phyloP scores from a whole-genome alignment of 495 filamentous ascomycete genomes.

The Hyaloscypha variabilis region DNA sequence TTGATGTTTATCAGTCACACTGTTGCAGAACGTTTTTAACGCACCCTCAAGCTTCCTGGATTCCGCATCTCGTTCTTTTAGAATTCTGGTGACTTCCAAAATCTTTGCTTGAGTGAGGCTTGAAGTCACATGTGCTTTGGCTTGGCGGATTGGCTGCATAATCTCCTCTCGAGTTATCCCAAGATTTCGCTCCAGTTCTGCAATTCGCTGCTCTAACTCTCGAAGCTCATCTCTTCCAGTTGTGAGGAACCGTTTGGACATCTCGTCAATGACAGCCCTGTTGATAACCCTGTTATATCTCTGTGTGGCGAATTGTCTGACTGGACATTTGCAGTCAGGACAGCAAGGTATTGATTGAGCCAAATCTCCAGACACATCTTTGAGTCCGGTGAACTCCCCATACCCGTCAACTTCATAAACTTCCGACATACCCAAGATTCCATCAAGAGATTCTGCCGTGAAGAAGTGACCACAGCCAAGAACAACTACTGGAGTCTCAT shows the following conservation, averaged over 20 bases:
- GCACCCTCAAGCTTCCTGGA: slow-evolving; percentile 20
- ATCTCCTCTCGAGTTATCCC: slow-evolving; percentile 15
- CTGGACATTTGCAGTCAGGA: slow-evolving; percentile 32
- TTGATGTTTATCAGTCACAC: slow-evolving; percentile 29
- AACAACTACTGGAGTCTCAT: slow-evolving; percentile 62
- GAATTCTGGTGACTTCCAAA: slow-evolving; percentile 10
- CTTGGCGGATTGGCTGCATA: slow-evolving; percentile 13
- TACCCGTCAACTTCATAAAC: slow-evolving; percentile 22
- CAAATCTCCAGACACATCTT: slow-evolving; percentile 25
- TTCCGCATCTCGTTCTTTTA: slow-evolving; percentile 18
- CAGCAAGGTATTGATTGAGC: slow-evolving; percentile 30
- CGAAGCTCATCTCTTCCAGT: slow-evolving; percentile 24
- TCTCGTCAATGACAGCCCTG: slow-evolving; percentile 37
- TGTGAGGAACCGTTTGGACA: slow-evolving; percentile 33
- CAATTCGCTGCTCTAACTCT: slow-evolving; percentile 23
- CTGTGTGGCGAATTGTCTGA: slow-evolving; percentile 34
- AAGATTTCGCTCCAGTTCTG: slow-evolving; percentile 17
- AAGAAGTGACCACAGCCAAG: slow-evolving; percentile 69
- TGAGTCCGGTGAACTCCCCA: slow-evolving; percentile 27
- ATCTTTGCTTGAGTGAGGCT: slow-evolving; percentile 1
- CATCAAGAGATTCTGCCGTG: slow-evolving; percentile 63
- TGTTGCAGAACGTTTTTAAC: slow-evolving; percentile 19
- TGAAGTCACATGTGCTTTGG: slow-evolving; percentile 5
- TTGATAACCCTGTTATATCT: slow-evolving; percentile 37
- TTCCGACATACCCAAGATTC: slow-evolving; percentile 58